These are phyloP conservation scores for Myotisia sp. DNA, from an alignment of 2,329 filamentous ascomycete species.

Conservation along the genomic window DNA sequence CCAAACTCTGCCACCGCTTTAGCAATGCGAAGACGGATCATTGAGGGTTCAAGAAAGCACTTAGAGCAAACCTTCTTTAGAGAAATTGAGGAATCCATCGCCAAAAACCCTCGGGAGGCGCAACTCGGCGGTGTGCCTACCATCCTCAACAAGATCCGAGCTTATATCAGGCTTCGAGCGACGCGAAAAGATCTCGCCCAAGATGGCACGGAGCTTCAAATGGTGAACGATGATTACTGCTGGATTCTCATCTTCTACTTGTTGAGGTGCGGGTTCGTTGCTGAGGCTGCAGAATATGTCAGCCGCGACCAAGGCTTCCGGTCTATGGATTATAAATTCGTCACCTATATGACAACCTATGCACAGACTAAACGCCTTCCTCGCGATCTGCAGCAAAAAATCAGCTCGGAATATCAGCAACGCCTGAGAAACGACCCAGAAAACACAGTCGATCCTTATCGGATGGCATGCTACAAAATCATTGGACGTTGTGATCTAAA, in stretches of 20 bases:
- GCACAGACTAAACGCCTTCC: slow-evolving; percentile 64
- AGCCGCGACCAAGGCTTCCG: slow-evolving; percentile 68
- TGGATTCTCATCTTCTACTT: slow-evolving; percentile 94
- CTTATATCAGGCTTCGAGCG: slow-evolving; percentile 71
- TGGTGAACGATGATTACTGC: slow-evolving; percentile 66
- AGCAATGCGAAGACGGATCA: slow-evolving; percentile 60
- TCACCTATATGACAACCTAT: slow-evolving; percentile 74
- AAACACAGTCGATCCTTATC: slow-evolving; percentile 81
- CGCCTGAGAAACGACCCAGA: slow-evolving; percentile 71
- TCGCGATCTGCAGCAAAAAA: slow-evolving; percentile 67
- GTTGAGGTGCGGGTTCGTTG: slow-evolving; percentile 66
- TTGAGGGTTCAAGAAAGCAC: slow-evolving; percentile 64
- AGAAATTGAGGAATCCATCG: slow-evolving; percentile 62
- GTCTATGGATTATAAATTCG: slow-evolving; percentile 80
- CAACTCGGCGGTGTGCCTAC: slow-evolving; percentile 80
- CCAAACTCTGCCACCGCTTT: slow-evolving; percentile 49
- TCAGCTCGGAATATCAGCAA: slow-evolving; percentile 79
- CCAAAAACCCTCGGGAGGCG: slow-evolving; percentile 74
- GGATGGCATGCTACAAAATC: slow-evolving; percentile 95
- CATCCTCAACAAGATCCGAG: slow-evolving; percentile 77
- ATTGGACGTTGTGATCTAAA: slow-evolving; percentile 61
- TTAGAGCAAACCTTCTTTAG: slow-evolving; percentile 69
- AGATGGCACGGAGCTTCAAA: slow-evolving; percentile 67
- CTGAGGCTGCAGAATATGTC: slow-evolving; percentile 77
- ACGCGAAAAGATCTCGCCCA: slow-evolving; percentile 70